Conservation (phyloP, 129 eudicot genomes). For the Deinandra increscens region DNA sequence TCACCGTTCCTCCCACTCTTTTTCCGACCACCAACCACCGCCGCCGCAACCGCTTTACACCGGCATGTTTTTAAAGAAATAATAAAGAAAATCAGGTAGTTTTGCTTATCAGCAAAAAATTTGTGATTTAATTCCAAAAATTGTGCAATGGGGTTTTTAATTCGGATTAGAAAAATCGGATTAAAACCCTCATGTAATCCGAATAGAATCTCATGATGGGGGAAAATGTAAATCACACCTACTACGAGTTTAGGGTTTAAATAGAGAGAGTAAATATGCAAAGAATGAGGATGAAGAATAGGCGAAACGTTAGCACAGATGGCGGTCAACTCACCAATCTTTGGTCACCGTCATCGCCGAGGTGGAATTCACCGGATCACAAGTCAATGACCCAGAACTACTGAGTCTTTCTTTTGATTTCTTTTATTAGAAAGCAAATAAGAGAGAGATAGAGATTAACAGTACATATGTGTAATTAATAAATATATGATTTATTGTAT, state of each 20-base stretch:
- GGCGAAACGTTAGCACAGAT: conserved; percentile 22
- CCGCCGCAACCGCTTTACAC: too few species aligned
- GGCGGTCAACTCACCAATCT: conserved; percentile 48
- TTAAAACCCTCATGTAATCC: conserved; percentile 24
- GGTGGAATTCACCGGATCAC: conserved; percentile 25
- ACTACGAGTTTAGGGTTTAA: neutral
- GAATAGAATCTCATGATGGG: conserved; percentile 11
- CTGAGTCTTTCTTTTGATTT: conserved; percentile 24
- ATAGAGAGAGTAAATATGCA: neutral
- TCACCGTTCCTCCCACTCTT: too few species aligned
- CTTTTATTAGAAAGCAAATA: neutral
- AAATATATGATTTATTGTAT: neutral
- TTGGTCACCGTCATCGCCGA: conserved; percentile 27
- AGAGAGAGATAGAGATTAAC: neutral
- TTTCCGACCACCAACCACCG: too few species aligned
- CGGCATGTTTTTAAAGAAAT: neutral
- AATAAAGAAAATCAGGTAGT: conserved; percentile 13
- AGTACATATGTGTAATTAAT: neutral
- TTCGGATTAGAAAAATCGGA: conserved; percentile 12
- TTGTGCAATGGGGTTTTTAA: neutral
- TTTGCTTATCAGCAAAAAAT: conserved; percentile 27
- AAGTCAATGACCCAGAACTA: conserved; percentile 38
- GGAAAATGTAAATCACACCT: conserved; percentile 23
- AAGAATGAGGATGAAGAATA: conserved; percentile 5
- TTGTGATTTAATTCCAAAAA: conserved; percentile 5